Evolutionary conservation across 805 yeast species (phyloP), one percentile per base, ranked within the genome.

Genomic region (Wickerhamiella domercqiae): DNA sequence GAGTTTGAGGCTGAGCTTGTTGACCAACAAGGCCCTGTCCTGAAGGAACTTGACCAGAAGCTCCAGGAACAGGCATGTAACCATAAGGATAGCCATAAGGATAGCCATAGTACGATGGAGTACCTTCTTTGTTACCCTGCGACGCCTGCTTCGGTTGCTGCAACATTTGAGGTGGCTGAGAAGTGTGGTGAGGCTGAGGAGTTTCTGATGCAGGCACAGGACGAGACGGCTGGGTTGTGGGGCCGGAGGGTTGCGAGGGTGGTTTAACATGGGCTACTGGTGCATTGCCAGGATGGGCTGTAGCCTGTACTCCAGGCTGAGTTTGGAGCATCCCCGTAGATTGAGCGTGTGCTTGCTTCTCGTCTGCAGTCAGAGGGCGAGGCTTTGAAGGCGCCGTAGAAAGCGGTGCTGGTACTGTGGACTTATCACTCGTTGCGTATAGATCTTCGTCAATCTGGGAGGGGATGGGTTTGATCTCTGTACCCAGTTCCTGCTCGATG

Each of bases 401-500:
- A 68, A 82, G 78, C n/a, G 94, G 94, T 55, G 75, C 74, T 51
- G 96, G 96, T 40, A 84, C 79, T 36, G 71, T 68, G 18, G 47
- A 38, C 16, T 43, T 45, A 54, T 81, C 76, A 40, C 77, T 79
- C 33, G 86, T 87, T 37, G 86, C 97, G 54, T 90, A 90, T 49
- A 90, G 68, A 11, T 78, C 68, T 59, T 74, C 77, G 62, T 90
- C 97, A 52, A 90, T 90, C 36, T 73, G 72, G n/a, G 83, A 76
- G 28, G 98, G 98, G 49, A 90, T 90, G 43, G 97, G 95, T 56
- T 81, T 82, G 60, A 90, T 90, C 56, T 90, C 97, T 15, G 96
- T 87, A 25, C 96, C 96, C 47, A 90, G 71, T 62, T 87, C 97
- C 62, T 87, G 94, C 61, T 90, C 98, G 51, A 90, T 86, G 60